Conservation (phyloP, 179 eudicot genomes). For the Drosera spatulata region DNA sequence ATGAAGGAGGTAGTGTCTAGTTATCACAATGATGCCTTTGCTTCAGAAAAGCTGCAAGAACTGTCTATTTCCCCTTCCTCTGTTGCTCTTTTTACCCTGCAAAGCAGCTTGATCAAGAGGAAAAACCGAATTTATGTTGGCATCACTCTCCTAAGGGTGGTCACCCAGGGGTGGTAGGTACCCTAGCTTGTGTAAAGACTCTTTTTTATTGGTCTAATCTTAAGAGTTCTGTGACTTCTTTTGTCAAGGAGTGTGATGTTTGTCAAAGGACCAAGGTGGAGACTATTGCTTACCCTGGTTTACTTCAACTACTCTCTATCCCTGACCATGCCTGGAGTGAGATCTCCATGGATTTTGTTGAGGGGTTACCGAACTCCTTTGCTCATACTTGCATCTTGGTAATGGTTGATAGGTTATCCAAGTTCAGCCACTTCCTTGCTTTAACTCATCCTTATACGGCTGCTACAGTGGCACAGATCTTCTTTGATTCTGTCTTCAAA, state of each 20-base stretch:
- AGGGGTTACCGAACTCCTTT: background rate
- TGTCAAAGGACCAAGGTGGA: background rate
- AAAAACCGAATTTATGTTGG: background rate
- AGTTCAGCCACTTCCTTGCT: background rate
- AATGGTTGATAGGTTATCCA: background rate
- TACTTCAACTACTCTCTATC: background rate
- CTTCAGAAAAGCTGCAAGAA: no score
- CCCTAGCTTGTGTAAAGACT: background rate
- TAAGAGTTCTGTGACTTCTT: background rate
- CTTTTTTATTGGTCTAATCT: background rate
- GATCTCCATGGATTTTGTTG: conserved; percentile 2
- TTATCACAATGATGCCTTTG: no score
- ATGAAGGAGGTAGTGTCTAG: no score
- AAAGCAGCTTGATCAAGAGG: no score
- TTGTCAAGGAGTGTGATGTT: background rate
- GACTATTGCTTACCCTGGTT: no score
- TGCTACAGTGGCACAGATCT: background rate
- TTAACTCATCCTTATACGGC: background rate
- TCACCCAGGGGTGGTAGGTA: background rate
- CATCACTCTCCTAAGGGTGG: background rate
- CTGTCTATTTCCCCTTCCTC: no score
- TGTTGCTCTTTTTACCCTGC: no score
- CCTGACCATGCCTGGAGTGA: background rate
- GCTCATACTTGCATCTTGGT: background rate
- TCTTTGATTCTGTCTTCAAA: background rate